Evolutionary conservation across 495 filamentous ascomycete species (phyloP), one percentile per base, ranked within the genome.

Genomic region (Aspergillus baeticus): DNA sequence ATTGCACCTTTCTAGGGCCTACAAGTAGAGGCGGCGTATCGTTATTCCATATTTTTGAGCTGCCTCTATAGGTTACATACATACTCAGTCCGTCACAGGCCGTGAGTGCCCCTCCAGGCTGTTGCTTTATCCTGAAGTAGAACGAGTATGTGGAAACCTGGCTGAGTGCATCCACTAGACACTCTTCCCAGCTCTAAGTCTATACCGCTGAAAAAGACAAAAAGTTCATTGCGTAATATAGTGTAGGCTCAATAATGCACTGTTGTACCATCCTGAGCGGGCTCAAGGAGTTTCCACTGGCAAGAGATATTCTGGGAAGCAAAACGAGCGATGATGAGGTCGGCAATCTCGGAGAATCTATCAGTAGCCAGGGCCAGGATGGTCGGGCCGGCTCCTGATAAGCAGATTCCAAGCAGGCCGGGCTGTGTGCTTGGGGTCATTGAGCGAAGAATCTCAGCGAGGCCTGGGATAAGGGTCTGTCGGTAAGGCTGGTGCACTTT

Each of bases 401-500:
- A 78, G 69, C 93, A 96, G 34, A 96, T 93, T 37, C 94, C 94
- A 34, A 96, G 77, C 3, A 98, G 80, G 8, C 94, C 94, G 6
- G 90, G 89, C 65, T 96, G 89, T 20, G 87, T 86, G 63, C 82
- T 79, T 1, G 92, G 93, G 20, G 84, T 93, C 71, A 98, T 87
- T 29, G 85, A 88, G 65, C 87, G 83, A 33, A 98, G 85, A 55
- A 96, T 89, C 64, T 95, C 89, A n/a, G 87, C 87, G 51, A 98
- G 75, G 1, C 94, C 92, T 2, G 93, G 94, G 58, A 98, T 92
- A 46, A 98, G 79, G 11, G 79, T 86, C 68, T 89, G 85, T 39
- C 94, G 85, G 73, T 98, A 96, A 10, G 90, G 93, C 70, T 98
- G 94, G 71, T 98, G 94, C 36, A 98, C 80, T 69, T 91, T 94